A percentile compares a stretch with the other conserved stretches of the same genome.
Conservation (phyloP, 208 protist species). For the Trypanosoma avium region DNA sequence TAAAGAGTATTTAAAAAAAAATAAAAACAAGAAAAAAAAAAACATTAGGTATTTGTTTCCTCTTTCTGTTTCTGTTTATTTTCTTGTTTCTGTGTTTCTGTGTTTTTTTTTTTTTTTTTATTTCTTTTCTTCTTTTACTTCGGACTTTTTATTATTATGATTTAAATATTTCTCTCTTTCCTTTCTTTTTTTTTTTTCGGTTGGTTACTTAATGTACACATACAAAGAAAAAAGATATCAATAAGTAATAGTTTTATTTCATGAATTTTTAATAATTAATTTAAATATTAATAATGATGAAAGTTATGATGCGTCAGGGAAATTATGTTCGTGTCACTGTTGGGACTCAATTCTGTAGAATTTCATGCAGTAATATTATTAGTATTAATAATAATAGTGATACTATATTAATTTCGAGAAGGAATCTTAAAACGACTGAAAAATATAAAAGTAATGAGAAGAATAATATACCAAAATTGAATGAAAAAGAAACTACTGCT, state of each 20-base stretch:
- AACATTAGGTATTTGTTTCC: background rate
- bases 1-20: background rate
- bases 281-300: too few relatives aligned
- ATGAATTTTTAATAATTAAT: too few relatives aligned
- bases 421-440: background rate
- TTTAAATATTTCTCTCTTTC: background rate
- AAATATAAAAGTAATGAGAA: background rate
- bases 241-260: too few relatives aligned
- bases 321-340: background rate
- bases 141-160: background rate
- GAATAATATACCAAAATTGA: background rate
- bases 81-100: background rate
- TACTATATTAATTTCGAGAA: background rate
- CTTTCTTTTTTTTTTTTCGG: background rate
- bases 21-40: background rate
- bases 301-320: constrained; percentile 2
- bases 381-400: background rate
- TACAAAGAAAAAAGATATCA: too few relatives aligned
- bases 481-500: background rate
- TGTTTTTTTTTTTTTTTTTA: constrained; percentile 28
- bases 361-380: background rate
- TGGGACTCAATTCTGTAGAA: background rate
- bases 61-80: background rate
- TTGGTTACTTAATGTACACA: too few relatives aligned
- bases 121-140: constrained; percentile 6